Conservation (phyloP, 352 stramenopile species). For the Phytophthora ramorum region DNA sequence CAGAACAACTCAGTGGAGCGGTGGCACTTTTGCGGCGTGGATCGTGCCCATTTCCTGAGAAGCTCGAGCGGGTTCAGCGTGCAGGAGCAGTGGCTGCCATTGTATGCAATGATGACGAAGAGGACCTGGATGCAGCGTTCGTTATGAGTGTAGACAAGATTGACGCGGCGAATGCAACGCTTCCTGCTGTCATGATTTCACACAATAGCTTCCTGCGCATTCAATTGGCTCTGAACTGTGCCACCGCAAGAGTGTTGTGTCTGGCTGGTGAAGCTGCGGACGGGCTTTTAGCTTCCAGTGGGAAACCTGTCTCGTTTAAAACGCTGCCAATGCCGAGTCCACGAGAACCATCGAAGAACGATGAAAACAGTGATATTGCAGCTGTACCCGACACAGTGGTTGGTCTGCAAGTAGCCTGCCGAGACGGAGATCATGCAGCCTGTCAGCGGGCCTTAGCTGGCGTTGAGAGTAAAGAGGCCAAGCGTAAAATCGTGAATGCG, state of each 20-base stretch:
- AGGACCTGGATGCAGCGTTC: conserved; percentile 58
- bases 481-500: conserved; percentile 12
- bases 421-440: conserved; percentile 46
- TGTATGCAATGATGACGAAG: conserved; percentile 69
- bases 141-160: conserved; percentile 82
- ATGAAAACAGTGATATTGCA: background rate
- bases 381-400: background rate
- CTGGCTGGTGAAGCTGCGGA: conserved; percentile 55
- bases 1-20: conserved; percentile 34
- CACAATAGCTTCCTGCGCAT: conserved; percentile 48
- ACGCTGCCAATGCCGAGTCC: conserved; percentile 21
- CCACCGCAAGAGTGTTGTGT: conserved; percentile 54
- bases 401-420: conserved; percentile 43
- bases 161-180: conserved; percentile 64
- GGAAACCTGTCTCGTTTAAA: conserved; percentile 29
- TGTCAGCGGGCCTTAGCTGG: conserved; percentile 47
- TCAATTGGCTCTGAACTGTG: conserved; percentile 14
- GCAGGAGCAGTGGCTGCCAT: conserved; percentile 65
- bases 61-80: conserved; percentile 67
- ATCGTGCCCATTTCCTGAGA: conserved; percentile 71
- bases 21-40: conserved; percentile 67
- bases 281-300: conserved; percentile 29
- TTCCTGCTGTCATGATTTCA: conserved; percentile 80
- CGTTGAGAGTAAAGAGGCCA: conserved; percentile 10
- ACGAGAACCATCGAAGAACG: background rate